Evolutionary conservation across 306 rosid genomes (phyloP), one percentile per base, ranked within the genome.

Genomic region (Glycyrrhiza uralensis): DNA sequence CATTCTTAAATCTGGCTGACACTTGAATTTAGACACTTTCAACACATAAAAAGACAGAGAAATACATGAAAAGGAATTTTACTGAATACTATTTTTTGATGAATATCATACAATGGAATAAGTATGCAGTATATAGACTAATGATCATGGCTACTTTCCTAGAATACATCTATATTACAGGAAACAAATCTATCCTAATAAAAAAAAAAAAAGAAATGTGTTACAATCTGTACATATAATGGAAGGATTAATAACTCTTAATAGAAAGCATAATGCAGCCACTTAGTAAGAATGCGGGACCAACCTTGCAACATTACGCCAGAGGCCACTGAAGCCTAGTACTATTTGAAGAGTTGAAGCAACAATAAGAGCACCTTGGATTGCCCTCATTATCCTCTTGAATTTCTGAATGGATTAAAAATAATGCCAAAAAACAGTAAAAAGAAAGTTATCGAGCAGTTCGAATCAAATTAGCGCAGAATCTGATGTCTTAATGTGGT

Each of bases 341-440:
- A 94, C 95, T 79, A 94, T 94, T 84, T 94, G 98, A 83, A 94
- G 97, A 76, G 97, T 91, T 75, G 98, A 94, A 61, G 98, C 97
- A 69, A 94, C 87, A 77, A 94, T 91, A 69, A 94, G 91, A 71
- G 98, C 86, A 32, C 98, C 98, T 77, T 94, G 98, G 70, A 90
- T 89, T 9, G 98, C 97, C 74, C 95, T 87, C 98, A 94, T 94
- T 82, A 80, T 94, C 88, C 77, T 87, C 83, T 87, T 89, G 72
- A 94, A 94, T 86, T 60, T 91, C 98, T 94, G 92, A 66, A 82
- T 45, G 39, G 35, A 39, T 36, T 2, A 4, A 45, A 51, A 41
- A 32, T 8, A 56, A 66, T 24, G 17, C 5, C 57, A 63, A 50
- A 74, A 72, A 28, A 63, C 2, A 33, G 6, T 0, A 13, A 10